Evolutionary conservation across 345 rosid species (phyloP), one percentile per base, ranked within the genome.

Genomic region (Corchorus capsularis): DNA sequence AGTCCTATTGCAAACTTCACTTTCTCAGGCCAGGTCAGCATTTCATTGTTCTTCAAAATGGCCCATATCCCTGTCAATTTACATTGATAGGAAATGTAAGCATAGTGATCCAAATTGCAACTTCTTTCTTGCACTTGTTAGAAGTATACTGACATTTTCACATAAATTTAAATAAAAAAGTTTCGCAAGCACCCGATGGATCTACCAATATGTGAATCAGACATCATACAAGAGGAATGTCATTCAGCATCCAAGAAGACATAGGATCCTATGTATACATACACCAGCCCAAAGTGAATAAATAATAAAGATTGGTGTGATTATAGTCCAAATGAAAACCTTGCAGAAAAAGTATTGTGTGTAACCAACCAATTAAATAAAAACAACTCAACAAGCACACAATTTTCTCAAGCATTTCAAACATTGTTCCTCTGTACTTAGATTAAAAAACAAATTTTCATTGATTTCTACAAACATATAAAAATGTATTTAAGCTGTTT

Each of bases 11-110:
- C 99, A 88, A 95, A 95, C 85, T 92, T 95, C 61, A 89, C 87
- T 81, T 95, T 95, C 83, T 95, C 98, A 13, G 97, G 94, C 99
- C 99, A 95, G 47, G 98, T 92, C 80, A 95, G 86, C 98, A 95
- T 95, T 80, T 92, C 94, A 69, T 92, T 95, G 77, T 95, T 95
- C 84, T 80, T 87, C 75, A 95, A 87, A 69, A 95, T 95, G 62
- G 99, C 98, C 88, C 87, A 93, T 73, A 95, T 92, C 73, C 98
- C 97, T 95, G 82, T 61, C 79, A 68, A 63, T 71, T 63, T 77
- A 9, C 16, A 82, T 79, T n/a, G 47, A 53, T 4, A 34, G 0
- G 47, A 64, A 11, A 20, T 43, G 66, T n/a, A 74, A 17, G 49
- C 19, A 39, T 1, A 62, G 32, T 43, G 53, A 53, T 61, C 3